Base-by-base conservation (phyloP, 129 eudicot genomes). In the Lactuca saligna region DNA sequence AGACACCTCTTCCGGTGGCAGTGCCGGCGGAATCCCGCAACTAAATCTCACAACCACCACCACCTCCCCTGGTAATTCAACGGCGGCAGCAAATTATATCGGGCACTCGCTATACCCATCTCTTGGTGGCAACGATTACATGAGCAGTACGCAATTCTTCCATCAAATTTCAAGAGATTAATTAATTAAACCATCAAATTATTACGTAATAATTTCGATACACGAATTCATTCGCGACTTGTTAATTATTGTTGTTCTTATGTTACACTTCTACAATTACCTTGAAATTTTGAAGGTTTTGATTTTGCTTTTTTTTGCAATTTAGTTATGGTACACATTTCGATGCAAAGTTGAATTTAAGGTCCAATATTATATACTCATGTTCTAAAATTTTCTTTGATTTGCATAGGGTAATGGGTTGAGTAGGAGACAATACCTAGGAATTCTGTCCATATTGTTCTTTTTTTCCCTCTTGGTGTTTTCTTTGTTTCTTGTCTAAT, bases 91-190 rank as follows among this genome's bases (percentile, higher is more conserved):
- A 5, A 61, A 75, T 51, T 91, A 51, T 79, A 70, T 86, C 9
- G 91, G 88, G 62, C 84, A 85, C 50, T 74, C 84, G 0, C 41
- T 77, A 71, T 68, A 79, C 54, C 86, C 87, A 60, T 82, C 91
- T 10, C 70, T 84, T 29, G 83, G 86, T 12, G 82, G 86, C 60
- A 84, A 66, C 77, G 70, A 87, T 15, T 88, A 75, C 88, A 70
- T 92, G 84, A 75, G 83, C 16, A 92, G 95, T 86, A 91, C 91
- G 88, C 98, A 80, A 66, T 91, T 91, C 89, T 91, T 91, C 80
- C 97, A 87, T 66, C 83, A 73, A 66, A 80, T 80, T 49, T 80
- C 90, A 57, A 85, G 91, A 78, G 82, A 83, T 39, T 87, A 61
- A 79, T 6, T 3, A 7, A 7, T 14, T 25, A 14, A 11, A 25